These are phyloP conservation scores for Colletotrichum cordylinicola DNA, from an alignment of 2,329 filamentous ascomycete species.

Conservation along the genomic window DNA sequence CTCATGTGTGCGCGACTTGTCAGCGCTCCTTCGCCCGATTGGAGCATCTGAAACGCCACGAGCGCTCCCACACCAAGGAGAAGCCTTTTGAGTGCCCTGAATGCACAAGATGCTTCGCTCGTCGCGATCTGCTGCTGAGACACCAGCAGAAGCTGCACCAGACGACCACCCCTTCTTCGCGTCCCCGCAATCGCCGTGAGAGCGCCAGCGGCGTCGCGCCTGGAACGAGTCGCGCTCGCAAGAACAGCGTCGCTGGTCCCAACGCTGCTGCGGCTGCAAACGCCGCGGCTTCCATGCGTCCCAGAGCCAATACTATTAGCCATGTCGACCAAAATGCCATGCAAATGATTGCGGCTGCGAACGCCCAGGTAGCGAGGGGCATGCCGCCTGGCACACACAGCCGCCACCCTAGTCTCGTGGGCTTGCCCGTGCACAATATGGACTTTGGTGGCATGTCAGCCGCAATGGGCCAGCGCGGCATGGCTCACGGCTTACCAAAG, in stretches of 20 bases:
- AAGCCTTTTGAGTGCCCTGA: constrained; percentile 98
- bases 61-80: constrained; percentile 97
- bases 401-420: constrained; percentile 78
- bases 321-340: constrained; percentile 83
- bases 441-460: constrained; percentile 77
- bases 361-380: constrained; percentile 54
- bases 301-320: constrained; percentile 94
- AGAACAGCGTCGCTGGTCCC: constrained; percentile 82
- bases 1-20: constrained; percentile 92
- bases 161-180: constrained; percentile 84
- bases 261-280: constrained; percentile 50
- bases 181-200: constrained; percentile 87
- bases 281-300: constrained; percentile 71
- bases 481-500: constrained; percentile 75
- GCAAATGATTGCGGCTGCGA: constrained; percentile 71
- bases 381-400: constrained; percentile 52
- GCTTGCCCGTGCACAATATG: constrained; percentile 63
- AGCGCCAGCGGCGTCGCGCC: constrained; percentile 76
- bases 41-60: constrained; percentile 96
- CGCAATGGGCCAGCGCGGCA: constrained; percentile 69
- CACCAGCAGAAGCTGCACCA: constrained; percentile 99
- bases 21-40: constrained; percentile 90
- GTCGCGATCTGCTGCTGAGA: constrained; percentile 86
- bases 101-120: constrained; percentile 92
- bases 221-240: constrained; percentile 78